These are phyloP conservation scores for Apostasia ramifera DNA, from an alignment of 106 monocot species.

Conservation along the genomic window DNA sequence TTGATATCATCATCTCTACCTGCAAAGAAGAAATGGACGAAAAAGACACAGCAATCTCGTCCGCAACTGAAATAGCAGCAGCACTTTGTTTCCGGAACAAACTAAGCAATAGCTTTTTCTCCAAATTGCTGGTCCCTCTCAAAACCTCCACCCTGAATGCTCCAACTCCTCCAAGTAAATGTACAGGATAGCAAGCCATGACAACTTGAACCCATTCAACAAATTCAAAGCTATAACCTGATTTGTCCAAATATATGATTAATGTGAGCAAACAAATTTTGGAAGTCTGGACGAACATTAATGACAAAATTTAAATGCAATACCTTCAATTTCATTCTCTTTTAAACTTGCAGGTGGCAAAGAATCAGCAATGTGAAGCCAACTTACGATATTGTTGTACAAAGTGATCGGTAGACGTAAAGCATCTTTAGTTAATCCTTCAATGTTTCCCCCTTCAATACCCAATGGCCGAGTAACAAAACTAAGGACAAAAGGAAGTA, in stretches of 20 bases:
- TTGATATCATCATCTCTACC: slow-evolving; percentile 40
- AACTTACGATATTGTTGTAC: slow-evolving; percentile 31
- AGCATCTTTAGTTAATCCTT: slow-evolving; percentile 22
- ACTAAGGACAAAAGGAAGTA: slow-evolving; percentile 74
- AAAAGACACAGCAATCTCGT: slow-evolving; percentile 10
- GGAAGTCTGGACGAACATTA: not conserved
- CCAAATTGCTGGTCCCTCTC: slow-evolving; percentile 32
- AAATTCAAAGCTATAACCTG: slow-evolving; percentile 19
- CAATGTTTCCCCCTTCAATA: slow-evolving; percentile 14
- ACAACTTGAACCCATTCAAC: slow-evolving; percentile 80
- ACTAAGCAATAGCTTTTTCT: slow-evolving; percentile 43
- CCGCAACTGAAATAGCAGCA: not conserved
- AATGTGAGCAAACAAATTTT: not conserved
- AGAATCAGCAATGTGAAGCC: slow-evolving; percentile 61
- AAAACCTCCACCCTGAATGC: slow-evolving; percentile 27
- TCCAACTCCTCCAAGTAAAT: slow-evolving; percentile 17
- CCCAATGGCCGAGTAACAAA: slow-evolving; percentile 38
- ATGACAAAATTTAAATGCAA: slow-evolving; percentile 2
- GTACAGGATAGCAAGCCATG: slow-evolving; percentile 79
- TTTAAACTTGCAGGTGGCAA: slow-evolving; percentile 31
- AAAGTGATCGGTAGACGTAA: slow-evolving; percentile 24
- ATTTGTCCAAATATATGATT: not conserved
- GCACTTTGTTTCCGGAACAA: slow-evolving; percentile 60
- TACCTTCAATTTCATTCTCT: slow-evolving; percentile 38
- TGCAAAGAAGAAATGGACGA: slow-evolving; percentile 16